Base-by-base conservation (phyloP, 2,329 filamentous ascomycete genomes). In the Cercospora berteroae region DNA sequence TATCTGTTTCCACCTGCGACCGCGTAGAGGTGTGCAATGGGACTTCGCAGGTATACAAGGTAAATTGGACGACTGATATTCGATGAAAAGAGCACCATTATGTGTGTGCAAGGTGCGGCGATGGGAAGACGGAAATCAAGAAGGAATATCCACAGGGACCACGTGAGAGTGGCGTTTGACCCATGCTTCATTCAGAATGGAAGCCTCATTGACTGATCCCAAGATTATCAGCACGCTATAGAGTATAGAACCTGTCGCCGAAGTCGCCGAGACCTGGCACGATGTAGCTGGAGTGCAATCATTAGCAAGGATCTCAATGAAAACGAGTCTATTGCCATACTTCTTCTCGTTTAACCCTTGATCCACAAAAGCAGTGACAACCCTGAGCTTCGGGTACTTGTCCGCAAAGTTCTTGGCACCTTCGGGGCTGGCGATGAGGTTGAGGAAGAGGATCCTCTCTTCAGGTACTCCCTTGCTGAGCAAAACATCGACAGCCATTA, bases 301-400 rank as follows among this genome's bases (percentile, higher is more conserved):
- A 57, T 72, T 31, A 73, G 68, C 60, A 64, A 78, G 84, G 29
- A 81, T 73, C 58, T 73, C 69, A 18, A 44, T 23, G 33, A 23
- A 31, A 58, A 29, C 8, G 8, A n/a, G 13, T 5, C 25, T 16
- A 56, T 7, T n/a, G 66, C 84, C 88, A 77, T 85, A 98, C 94
- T 97, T 98, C 84, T 97, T 97, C 78, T 96, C 94, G 79, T 99
- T 91, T 70, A 99, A 83, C n/a, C 95, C 94, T 83, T 94, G 87
- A 78, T 99, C 95, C 76, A 99, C 90, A 78, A 99, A 99, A 9
- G 95, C 93, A 8, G 95, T 98, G 59, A 99, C 92, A 20, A 99
- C 92, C 71, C 94, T 88, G 67, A 98, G 84, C 76, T 91, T 92
- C 44, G 95, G 94, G 77, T 96, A 97, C 74, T 90, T 91, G 75